phyloP scores from a whole-genome alignment of 805 yeast genomes.

The Candida peoriensis region DNA sequence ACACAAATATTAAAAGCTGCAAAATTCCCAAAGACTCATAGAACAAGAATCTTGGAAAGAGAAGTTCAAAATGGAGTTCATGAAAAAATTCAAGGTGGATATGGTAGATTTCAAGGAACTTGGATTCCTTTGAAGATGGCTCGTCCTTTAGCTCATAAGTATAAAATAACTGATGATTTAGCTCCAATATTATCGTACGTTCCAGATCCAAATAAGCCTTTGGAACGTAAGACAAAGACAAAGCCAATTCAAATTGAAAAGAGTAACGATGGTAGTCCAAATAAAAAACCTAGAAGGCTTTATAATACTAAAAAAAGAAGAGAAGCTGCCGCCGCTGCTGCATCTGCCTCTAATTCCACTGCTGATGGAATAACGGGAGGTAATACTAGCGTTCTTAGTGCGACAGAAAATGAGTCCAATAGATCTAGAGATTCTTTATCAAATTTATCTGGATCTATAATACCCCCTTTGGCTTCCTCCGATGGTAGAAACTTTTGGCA shows the following conservation, averaged over 20 bases:
- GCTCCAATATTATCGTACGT: slow-evolving; percentile 50
- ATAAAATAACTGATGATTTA: slow-evolving; percentile 46
- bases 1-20: slow-evolving; percentile 79
- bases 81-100: slow-evolving; percentile 81
- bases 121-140: slow-evolving; percentile 77
- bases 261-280: slow-evolving; percentile 10
- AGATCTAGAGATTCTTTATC: too few relatives aligned
- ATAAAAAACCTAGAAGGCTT: slow-evolving; percentile 19
- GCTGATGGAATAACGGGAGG: background rate
- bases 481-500: slow-evolving; percentile 7
- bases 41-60: slow-evolving; percentile 71
- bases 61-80: slow-evolving; percentile 67
- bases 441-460: background rate
- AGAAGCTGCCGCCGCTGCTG: slow-evolving; percentile 23
- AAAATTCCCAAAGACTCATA: slow-evolving; percentile 69
- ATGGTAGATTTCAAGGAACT: slow-evolving; percentile 81
- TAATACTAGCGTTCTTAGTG: background rate
- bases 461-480: slow-evolving; percentile 4
- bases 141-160: slow-evolving; percentile 45
- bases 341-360: slow-evolving; percentile 5
- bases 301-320: slow-evolving; percentile 22
- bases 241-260: slow-evolving; percentile 12
- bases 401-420: too few relatives aligned
- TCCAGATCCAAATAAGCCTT: slow-evolving; percentile 42
- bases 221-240: slow-evolving; percentile 34